Evolutionary conservation across 331 rosid species (phyloP), one percentile per base, ranked within the genome.

Genomic region (Rhamnella rubrinervis): DNA sequence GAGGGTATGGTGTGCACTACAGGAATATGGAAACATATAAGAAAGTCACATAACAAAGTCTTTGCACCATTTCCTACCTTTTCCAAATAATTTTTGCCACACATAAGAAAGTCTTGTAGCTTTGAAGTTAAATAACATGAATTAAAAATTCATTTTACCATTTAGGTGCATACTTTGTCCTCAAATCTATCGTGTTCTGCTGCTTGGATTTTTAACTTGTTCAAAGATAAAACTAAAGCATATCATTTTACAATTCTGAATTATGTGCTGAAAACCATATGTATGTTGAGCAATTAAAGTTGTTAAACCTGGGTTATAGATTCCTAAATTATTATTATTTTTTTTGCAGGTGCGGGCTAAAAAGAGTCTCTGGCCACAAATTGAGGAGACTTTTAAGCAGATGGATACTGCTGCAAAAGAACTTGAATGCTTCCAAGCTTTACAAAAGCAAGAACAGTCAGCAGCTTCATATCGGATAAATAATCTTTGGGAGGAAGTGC

Each of bases 321-420:
- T 37, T 10, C 31, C 38, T n/a, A n/a, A 17, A 39, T 59, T 23
- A 47, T 49, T 59, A 31, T 7, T 4, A 6, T 40, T 62, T 52
- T n/a, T 16, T 35, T 53, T 85, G 51, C 82, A 92, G 98, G 76
- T 64, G 79, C 86, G 98, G 76, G 80, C 88, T n/a, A 92, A 85
- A 81, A 86, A 77, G 56, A 52, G 81, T 76, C 85, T 88, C 28
- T 92, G 97, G 97, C 97, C 97, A 6, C 92, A 92, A 81, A 85
- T 90, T 18, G 98, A 88, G 74, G 87, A 88, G 55, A 88, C 96
- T 28, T 86, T 92, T 81, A 92, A 92, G 85, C 93, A 82, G 83
- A 82, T 90, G 80, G 96, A 90, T 71, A 83, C 90, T 47, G 97
- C 98, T 68, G 93, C 91, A 46, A 92, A 92, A 44, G 98, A 92